These are phyloP conservation scores for Venustampulla echinocandica DNA, from an alignment of 495 filamentous ascomycete genomes.

Conservation along the genomic window DNA sequence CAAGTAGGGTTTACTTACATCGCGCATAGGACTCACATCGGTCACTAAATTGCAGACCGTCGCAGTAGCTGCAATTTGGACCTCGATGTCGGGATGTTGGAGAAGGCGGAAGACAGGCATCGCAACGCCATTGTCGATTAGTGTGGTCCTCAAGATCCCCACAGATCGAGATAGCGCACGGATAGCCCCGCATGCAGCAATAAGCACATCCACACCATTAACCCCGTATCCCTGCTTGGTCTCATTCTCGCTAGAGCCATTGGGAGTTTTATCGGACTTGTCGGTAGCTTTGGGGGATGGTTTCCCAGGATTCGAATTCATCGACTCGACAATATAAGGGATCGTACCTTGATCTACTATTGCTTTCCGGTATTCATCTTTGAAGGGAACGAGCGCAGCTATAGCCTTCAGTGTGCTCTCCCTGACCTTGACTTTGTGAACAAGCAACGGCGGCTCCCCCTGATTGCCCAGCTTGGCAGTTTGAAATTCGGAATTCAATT, in stretches of 20 bases:
- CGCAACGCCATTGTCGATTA: conserved; percentile 79
- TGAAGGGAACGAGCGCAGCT: conserved; percentile 66
- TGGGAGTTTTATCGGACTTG: conserved; percentile 18
- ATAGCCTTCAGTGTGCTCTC: conserved; percentile 72
- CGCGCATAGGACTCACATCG: conserved; percentile 84
- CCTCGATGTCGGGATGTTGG: conserved; percentile 64
- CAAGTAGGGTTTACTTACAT: conserved; percentile 43
- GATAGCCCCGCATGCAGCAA: conserved; percentile 76
- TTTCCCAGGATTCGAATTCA: conserved; percentile 49
- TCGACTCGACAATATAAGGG: conserved; percentile 72
- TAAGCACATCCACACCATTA: conserved; percentile 56
- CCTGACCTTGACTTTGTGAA: conserved; percentile 68
- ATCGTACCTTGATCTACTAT: conserved; percentile 75
- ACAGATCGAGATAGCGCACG: conserved; percentile 75
- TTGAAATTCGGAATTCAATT: conserved; percentile 24
- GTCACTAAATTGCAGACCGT: conserved; percentile 75
- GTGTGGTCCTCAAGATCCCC: conserved; percentile 69
- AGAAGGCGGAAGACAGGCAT: conserved; percentile 71
- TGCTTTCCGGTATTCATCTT: conserved; percentile 75
- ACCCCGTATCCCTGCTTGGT: conserved; percentile 24
- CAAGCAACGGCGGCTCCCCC: conserved; percentile 53
- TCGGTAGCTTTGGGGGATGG: conserved; percentile 21
- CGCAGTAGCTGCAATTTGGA: conserved; percentile 77
- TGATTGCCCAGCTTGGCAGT: conserved; percentile 40
- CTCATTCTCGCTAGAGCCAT: conserved; percentile 31